Evolutionary conservation across 2,329 filamentous ascomycete genomes (phyloP).

Genomic region (Conoideocrella luteorostrata): DNA sequence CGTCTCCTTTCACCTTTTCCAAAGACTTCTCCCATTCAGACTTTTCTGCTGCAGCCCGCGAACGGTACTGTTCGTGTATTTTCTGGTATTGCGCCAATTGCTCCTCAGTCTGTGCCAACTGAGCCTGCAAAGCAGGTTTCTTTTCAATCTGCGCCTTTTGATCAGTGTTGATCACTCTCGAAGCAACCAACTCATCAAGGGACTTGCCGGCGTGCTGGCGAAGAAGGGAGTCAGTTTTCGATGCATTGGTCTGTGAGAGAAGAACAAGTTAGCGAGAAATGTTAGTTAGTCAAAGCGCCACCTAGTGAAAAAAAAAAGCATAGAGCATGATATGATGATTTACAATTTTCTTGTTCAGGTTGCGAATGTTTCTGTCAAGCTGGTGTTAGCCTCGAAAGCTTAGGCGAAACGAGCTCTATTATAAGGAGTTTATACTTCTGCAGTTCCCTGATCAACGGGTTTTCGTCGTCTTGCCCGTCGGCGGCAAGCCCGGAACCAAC

Average conservation of each 20-base stretch:
- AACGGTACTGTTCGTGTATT: conserved; percentile 65
- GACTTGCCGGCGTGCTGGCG: conserved; percentile 63
- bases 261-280: conserved; percentile 1
- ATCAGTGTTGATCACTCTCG: conserved; percentile 72
- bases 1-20: conserved; percentile 49
- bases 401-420: conserved; percentile 23
- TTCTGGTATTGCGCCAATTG: conserved; percentile 70
- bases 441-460: conserved; percentile 77
- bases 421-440: conserved; percentile 58
- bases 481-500: conserved; percentile 38
- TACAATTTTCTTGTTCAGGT: conserved; percentile 91
- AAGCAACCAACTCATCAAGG: conserved; percentile 64
- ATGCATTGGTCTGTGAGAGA: conserved; percentile 54
- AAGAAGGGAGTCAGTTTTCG: conserved; percentile 65
- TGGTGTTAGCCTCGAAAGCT: background rate
- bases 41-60: conserved; percentile 51
- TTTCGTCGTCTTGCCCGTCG: conserved; percentile 63
- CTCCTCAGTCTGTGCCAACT: conserved; percentile 65
- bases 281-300: conserved; percentile 23
- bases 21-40: conserved; percentile 53
- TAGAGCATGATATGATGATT: conserved; percentile 29
- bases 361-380: conserved; percentile 69
- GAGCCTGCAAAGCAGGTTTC: conserved; percentile 65
- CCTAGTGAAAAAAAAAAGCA: conserved; percentile 1
- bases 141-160: conserved; percentile 72